Conservation (phyloP, 2,329 filamentous ascomycete genomes). For the Fusarium pininemorale region DNA sequence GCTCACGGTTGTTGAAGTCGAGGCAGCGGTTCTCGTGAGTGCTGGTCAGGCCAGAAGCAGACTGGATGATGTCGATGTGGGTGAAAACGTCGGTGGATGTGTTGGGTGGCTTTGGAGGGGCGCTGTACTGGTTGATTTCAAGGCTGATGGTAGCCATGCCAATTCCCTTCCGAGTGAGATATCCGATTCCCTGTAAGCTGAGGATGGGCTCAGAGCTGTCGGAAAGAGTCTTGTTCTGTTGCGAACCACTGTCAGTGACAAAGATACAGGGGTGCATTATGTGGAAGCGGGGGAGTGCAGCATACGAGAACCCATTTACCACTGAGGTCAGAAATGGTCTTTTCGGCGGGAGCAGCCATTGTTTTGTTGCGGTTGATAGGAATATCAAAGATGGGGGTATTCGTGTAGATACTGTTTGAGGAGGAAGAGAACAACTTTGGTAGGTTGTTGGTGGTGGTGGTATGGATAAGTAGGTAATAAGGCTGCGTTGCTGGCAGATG, state of each 20-base stretch:
- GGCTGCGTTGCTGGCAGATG: slow-evolving; percentile 6
- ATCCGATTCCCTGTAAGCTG: slow-evolving; percentile 75
- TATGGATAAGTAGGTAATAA: slow-evolving; percentile 2
- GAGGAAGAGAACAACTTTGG: neutral
- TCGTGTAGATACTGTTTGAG: neutral
- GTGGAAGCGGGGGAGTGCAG: neutral
- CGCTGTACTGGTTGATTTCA: slow-evolving; percentile 64
- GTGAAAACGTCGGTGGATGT: slow-evolving; percentile 53
- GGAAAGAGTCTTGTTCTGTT: slow-evolving; percentile 78
- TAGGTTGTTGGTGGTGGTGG: neutral
- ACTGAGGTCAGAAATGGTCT: slow-evolving; percentile 73
- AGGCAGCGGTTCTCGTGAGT: slow-evolving; percentile 66
- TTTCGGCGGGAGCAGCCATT: slow-evolving; percentile 77
- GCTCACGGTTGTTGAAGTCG: slow-evolving; percentile 65
- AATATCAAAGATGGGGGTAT: neutral
- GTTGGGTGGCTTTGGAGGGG: slow-evolving; percentile 53
- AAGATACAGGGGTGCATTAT: neutral
- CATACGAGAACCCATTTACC: slow-evolving; percentile 77
- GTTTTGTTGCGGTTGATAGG: slow-evolving; percentile 35
- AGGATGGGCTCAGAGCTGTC: slow-evolving; percentile 75
- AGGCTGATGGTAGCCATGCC: slow-evolving; percentile 74
- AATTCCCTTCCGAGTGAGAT: slow-evolving; percentile 77
- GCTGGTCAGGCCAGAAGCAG: slow-evolving; percentile 75
- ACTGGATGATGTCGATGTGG: slow-evolving; percentile 78
- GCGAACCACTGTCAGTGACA: slow-evolving; percentile 2